Conservation (phyloP, 768 basidiomycete species). For the Sarcomyxa edulis region DNA sequence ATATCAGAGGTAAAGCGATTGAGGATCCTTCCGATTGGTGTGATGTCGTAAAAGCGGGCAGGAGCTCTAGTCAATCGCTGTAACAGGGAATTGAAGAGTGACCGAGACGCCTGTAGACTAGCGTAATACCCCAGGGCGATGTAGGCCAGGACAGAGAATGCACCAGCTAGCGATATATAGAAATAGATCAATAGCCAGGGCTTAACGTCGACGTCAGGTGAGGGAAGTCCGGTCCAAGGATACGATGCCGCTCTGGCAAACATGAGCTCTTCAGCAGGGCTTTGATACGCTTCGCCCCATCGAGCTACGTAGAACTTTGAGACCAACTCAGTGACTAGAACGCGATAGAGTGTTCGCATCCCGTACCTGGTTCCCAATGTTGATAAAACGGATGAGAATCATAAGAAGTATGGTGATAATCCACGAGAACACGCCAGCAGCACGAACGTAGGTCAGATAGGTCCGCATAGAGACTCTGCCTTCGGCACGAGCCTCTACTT, state of each 20-base stretch:
- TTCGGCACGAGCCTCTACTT: conserved; percentile 61
- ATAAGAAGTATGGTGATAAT: conserved; percentile 44
- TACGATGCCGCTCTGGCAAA: conserved; percentile 15
- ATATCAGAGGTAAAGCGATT: conserved; percentile 80
- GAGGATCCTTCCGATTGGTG: conserved; percentile 71
- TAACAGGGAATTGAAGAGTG: conserved; percentile 52
- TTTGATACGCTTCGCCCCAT: conserved; percentile 66
- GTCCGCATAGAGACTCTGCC: conserved; percentile 55
- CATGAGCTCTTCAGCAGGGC: conserved; percentile 15
- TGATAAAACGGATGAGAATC: conserved; percentile 49
- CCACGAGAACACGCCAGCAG: conserved; percentile 56
- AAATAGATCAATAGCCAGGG: conserved; percentile 68
- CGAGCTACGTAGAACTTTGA: conserved; percentile 56
- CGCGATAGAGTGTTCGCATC: not conserved
- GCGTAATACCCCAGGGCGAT: conserved; percentile 65
- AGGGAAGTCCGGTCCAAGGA: conserved; percentile 48
- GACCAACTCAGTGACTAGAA: conserved; percentile 1
- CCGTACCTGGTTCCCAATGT: conserved; percentile 52
- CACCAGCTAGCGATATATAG: conserved; percentile 55
- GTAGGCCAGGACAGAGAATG: conserved; percentile 44
- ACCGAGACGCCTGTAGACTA: conserved; percentile 60
- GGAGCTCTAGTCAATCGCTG: conserved; percentile 55
- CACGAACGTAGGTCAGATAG: conserved; percentile 59
- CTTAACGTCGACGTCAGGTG: conserved; percentile 52
- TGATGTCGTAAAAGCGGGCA: conserved; percentile 66